Base-by-base conservation (phyloP, 306 rosid species). In the Heteromeles arbutifolia region DNA sequence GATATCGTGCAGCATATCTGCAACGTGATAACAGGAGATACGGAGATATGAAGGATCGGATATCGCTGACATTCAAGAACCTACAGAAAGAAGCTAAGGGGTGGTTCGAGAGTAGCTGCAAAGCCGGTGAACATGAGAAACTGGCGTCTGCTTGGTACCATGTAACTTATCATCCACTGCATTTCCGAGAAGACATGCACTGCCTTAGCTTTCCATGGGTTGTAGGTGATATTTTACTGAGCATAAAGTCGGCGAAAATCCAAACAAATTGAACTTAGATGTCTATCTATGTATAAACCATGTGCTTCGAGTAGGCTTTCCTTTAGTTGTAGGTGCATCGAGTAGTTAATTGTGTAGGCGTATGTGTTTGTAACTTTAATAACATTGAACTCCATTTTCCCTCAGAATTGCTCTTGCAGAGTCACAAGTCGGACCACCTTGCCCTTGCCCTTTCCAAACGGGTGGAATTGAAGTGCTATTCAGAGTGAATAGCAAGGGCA, bases 71-170 rank as follows among this genome's bases (percentile, higher is more conserved):
- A 2, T 74, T 89, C 29, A 90, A 82, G 89, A 79, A 57, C 78
- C 84, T 95, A 19, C 92, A 87, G 34, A 75, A 39, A 18, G 99
- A 95, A 70, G 97, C 88, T 5, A 87, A 82, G 81, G 89, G 79
- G 54, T 88, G 97, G 93, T 86, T 92, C 22, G 90, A 92, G 78
- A 80, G 62, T 50, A 85, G 88, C 80, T 90, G 93, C 77, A 53
- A 69, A 32, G 86, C 44, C 2, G 31, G 70, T 1, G 85, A 89
- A 4, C 83, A 71, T 58, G 75, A 69, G 84, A 84, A 24, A 26
- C 17, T 95, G 90, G 97, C 99, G 4, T 87, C 91, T 11, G 99
- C 99, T 21, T 95, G 99, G 99, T 92, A 92, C 77, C 86, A 86
- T 70, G 97, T 92, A 29, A 85, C 97, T 34, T 95, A 87, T 81